Conservation (phyloP, 164 flowering plant genomes). For the Vitis rupestris region DNA sequence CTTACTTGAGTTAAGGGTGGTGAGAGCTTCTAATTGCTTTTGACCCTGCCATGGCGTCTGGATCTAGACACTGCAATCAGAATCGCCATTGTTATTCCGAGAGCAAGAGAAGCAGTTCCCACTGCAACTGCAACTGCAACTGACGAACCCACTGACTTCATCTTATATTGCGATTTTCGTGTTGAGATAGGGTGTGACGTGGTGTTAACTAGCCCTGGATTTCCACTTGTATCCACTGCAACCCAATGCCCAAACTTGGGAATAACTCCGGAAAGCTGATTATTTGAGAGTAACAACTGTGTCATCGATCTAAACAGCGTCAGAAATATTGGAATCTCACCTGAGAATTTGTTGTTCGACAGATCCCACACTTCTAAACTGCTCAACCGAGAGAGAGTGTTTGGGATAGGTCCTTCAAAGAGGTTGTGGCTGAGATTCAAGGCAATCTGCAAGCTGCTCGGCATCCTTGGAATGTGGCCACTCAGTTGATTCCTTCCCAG, state of each 20-base stretch:
- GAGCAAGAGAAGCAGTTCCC: slow-evolving; percentile 27
- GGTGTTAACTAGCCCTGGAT: slow-evolving; percentile 12
- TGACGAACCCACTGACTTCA: slow-evolving; percentile 19
- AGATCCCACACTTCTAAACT: slow-evolving; percentile 63
- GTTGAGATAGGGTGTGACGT: background rate
- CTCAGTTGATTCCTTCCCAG: slow-evolving; percentile 50
- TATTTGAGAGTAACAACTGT: slow-evolving; percentile 47
- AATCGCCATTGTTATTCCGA: slow-evolving; percentile 14
- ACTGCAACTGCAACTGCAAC: slow-evolving; percentile 25
- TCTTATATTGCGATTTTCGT: slow-evolving; percentile 20
- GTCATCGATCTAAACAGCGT: slow-evolving; percentile 30
- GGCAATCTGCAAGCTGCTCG: slow-evolving; percentile 43
- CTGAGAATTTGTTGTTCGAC: slow-evolving; percentile 59
- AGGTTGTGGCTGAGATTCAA: slow-evolving; percentile 68
- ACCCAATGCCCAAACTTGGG: slow-evolving; percentile 34
- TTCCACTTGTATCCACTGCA: slow-evolving; percentile 30
- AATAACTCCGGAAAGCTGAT: slow-evolving; percentile 52
- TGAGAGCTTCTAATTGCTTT: slow-evolving; percentile 18
- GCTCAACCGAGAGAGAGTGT: slow-evolving; percentile 23
- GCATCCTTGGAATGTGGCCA: slow-evolving; percentile 57
- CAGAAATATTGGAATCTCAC: slow-evolving; percentile 48
- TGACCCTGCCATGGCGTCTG: slow-evolving; percentile 35
- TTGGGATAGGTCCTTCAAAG: slow-evolving; percentile 57
- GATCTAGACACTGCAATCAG: slow-evolving; percentile 26
- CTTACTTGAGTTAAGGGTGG: too few species aligned